phyloP scores from a whole-genome alignment of 108 stramenopile genomes.

The Fistulifera pelliculosa region DNA sequence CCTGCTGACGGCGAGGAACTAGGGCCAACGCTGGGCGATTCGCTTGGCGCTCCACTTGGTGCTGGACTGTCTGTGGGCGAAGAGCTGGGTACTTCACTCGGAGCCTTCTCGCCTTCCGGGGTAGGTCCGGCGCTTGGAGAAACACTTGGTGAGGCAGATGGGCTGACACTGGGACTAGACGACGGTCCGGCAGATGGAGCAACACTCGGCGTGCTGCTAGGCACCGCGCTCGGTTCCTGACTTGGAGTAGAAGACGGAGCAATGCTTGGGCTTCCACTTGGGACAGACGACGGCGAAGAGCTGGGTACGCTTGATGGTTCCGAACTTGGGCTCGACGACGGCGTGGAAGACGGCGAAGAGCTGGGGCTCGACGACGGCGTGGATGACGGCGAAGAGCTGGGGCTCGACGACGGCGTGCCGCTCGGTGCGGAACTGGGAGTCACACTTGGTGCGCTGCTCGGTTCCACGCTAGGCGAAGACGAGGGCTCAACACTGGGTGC shows the following conservation, averaged over 20 bases:
- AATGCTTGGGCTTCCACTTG: neutral
- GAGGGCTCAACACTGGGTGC: conserved; percentile 3
- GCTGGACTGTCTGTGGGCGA: neutral
- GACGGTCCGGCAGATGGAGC: neutral
- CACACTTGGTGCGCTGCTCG: neutral
- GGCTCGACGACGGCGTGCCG: neutral
- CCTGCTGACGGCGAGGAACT: neutral
- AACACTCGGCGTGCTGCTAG: neutral
- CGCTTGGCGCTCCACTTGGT: neutral
- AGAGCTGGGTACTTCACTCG: conserved; percentile 1
- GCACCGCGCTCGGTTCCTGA: neutral
- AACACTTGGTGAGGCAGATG: neutral
- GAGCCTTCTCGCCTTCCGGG: neutral
- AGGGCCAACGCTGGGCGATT: neutral
- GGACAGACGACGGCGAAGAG: neutral
- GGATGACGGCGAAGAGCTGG: conserved; percentile 2
- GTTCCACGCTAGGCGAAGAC: neutral
- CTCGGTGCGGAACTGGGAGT: neutral
- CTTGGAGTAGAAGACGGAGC: neutral
- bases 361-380: neutral
- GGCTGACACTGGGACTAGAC: conserved; percentile 1
- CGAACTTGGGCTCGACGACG: neutral
- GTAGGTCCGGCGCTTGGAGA: conserved; percentile 1
- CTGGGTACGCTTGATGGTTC: neutral
- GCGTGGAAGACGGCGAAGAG: neutral